phyloP scores from a whole-genome alignment of 2,329 filamentous ascomycete species.

The Fusarium goolgardi region DNA sequence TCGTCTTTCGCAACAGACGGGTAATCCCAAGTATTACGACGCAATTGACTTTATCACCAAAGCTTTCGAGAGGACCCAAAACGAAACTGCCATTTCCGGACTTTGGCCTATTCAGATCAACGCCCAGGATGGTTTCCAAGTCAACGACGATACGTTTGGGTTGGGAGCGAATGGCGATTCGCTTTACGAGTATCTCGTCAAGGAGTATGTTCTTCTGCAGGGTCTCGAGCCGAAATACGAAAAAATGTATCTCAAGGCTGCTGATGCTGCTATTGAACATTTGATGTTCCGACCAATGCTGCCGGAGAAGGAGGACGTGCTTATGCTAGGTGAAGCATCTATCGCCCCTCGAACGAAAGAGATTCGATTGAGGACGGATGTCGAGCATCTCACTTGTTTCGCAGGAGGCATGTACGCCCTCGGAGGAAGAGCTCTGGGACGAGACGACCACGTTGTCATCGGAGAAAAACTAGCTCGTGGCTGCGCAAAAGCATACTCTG shows the following conservation, averaged over 20 bases:
- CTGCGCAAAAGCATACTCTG: conserved; percentile 71
- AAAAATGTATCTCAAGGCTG: conserved; percentile 56
- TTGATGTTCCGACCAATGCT: conserved; percentile 76
- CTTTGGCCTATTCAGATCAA: conserved; percentile 72
- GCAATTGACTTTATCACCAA: conserved; percentile 68
- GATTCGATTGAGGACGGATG: conserved; percentile 48
- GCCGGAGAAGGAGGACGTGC: conserved; percentile 66
- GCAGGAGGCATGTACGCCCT: conserved; percentile 73
- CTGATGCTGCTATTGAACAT: conserved; percentile 68
- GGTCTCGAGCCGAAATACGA: conserved; percentile 59
- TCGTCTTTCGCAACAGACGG: conserved; percentile 70
- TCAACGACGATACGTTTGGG: conserved; percentile 55
- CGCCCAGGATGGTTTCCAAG: conserved; percentile 37
- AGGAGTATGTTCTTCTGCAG: conserved; percentile 74
- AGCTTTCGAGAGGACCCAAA: conserved; percentile 64
- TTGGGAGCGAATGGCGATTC: conserved; percentile 66
- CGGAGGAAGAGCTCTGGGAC: conserved; percentile 65
- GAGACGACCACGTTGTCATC: conserved; percentile 63
- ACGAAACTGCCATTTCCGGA: conserved; percentile 66
- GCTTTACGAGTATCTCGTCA: conserved; percentile 72
- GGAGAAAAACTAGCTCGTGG: conserved; percentile 70
- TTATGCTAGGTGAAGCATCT: conserved; percentile 64
- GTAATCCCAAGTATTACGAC: conserved; percentile 69
- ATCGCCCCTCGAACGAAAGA: conserved; percentile 48
- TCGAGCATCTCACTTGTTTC: conserved; percentile 72